phyloP scores from a whole-genome alignment of 1,284 basidiomycete genomes.

The Ustilago sp. region DNA sequence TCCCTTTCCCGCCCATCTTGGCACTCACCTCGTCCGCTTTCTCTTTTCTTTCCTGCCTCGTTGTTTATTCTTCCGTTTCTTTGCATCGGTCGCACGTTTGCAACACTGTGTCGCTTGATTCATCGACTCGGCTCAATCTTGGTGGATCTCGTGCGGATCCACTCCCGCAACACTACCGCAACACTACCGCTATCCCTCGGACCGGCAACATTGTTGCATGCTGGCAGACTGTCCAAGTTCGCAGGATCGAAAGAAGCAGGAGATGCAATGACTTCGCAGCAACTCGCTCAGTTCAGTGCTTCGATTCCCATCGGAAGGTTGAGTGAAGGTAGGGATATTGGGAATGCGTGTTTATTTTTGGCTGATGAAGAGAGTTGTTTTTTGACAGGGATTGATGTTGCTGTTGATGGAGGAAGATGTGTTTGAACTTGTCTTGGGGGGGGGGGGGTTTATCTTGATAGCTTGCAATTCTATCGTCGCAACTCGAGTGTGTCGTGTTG shows the following conservation, averaged over 20 bases:
- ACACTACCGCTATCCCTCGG: too few species aligned
- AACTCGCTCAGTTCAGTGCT: slow-evolving; percentile 37
- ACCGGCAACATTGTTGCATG: neutral
- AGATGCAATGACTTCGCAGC: slow-evolving; percentile 9
- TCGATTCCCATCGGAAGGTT: slow-evolving; percentile 44
- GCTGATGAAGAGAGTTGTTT: slow-evolving; percentile 32
- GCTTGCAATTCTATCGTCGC: too few species aligned
- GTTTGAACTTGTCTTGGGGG: slow-evolving; percentile 16
- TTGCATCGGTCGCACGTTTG: too few species aligned
- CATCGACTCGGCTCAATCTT: too few species aligned
- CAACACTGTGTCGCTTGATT: too few species aligned
- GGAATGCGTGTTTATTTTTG: slow-evolving; percentile 52
- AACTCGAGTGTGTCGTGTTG: too few species aligned
- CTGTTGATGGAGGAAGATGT: slow-evolving; percentile 49
- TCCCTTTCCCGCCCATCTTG: neutral
- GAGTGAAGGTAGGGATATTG: slow-evolving; percentile 33
- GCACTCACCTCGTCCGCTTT: too few species aligned
- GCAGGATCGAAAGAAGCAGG: slow-evolving; percentile 34
- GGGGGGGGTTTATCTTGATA: too few species aligned
- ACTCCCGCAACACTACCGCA: too few species aligned
- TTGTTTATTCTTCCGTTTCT: neutral
- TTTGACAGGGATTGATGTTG: slow-evolving; percentile 46
- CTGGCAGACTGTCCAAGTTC: slow-evolving; percentile 28
- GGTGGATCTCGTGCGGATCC: too few species aligned
- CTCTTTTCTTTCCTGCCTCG: neutral